Conservation (phyloP, 768 basidiomycete genomes). For the Boletus reticulatus region DNA sequence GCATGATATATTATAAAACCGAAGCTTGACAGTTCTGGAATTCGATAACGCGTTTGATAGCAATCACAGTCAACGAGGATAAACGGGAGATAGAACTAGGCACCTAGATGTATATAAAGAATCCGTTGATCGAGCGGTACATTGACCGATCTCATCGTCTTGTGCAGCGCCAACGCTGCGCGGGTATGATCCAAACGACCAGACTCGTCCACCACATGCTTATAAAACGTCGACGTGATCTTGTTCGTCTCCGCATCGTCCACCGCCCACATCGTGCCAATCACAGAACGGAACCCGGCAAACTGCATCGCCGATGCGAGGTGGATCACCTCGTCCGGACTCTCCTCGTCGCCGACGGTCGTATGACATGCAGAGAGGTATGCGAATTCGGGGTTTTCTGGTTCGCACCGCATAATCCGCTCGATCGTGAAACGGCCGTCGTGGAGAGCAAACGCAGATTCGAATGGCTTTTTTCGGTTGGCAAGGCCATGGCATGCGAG, state of each 20-base stretch:
- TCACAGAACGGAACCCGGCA: background rate
- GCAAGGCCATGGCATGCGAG: too few relatives aligned
- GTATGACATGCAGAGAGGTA: background rate
- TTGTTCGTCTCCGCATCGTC: background rate
- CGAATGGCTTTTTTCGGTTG: background rate
- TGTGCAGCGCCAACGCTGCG: too few relatives aligned
- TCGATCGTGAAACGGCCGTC: background rate
- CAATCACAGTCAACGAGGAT: too few relatives aligned
- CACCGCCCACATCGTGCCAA: background rate
- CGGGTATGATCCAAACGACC: background rate
- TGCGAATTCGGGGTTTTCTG: background rate
- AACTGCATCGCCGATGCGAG: background rate
- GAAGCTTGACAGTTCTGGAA: too few relatives aligned
- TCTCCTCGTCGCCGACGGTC: background rate
- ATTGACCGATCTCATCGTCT: background rate
- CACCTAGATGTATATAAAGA: background rate
- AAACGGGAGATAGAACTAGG: background rate
- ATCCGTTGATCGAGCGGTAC: background rate
- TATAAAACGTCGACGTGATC: background rate
- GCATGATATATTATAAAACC: too few relatives aligned
- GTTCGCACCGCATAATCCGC: background rate
- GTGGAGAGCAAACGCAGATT: background rate
- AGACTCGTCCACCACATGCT: background rate
- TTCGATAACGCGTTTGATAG: too few relatives aligned
- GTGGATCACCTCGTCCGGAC: background rate